Percentiles rank a stretch among this genome's conserved stretches.
Evolutionary conservation across 2,329 filamentous ascomycete genomes (phyloP).

Genomic region (Verticillium klebahnii): DNA sequence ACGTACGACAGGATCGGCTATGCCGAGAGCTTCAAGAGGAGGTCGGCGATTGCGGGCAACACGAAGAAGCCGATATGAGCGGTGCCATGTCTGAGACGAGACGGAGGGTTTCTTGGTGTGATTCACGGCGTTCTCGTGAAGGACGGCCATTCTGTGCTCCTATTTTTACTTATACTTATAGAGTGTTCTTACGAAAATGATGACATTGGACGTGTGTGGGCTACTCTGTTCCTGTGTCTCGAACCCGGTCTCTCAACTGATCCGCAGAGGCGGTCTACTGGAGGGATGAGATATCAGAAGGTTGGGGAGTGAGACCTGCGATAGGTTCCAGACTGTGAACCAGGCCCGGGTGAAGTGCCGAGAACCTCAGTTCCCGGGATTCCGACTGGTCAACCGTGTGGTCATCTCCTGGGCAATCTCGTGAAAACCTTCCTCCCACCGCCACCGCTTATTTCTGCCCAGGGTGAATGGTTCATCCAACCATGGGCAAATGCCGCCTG

Average conservation of each 20-base stretch:
- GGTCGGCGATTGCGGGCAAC: constrained; percentile 38
- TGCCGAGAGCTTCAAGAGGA: constrained; percentile 56
- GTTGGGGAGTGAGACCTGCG: background rate
- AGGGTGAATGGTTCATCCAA: background rate
- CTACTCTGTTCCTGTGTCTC: too few relatives aligned
- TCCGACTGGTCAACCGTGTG: background rate
- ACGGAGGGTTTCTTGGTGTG: background rate
- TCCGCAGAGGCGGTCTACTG: too few relatives aligned
- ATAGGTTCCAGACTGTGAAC: background rate
- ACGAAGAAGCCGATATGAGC: constrained; percentile 12
- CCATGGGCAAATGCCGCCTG: background rate
- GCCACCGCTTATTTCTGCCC: background rate
- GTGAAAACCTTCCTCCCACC: background rate
- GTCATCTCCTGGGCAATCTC: background rate
- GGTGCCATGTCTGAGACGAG: background rate
- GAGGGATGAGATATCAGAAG: too few relatives aligned
- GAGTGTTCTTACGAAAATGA: background rate
- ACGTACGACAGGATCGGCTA: constrained; percentile 64
- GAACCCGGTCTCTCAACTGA: background rate
- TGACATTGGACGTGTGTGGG: background rate
- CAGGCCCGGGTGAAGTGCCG: background rate
- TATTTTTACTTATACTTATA: background rate
- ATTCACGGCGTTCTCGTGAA: background rate
- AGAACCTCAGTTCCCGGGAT: background rate
- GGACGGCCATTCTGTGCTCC: background rate